A percentile compares a stretch with the other conserved stretches of the same genome.
These are phyloP conservation scores for Conticribra guillardii DNA, from an alignment of 108 stramenopile genomes.

Conservation along the genomic window DNA sequence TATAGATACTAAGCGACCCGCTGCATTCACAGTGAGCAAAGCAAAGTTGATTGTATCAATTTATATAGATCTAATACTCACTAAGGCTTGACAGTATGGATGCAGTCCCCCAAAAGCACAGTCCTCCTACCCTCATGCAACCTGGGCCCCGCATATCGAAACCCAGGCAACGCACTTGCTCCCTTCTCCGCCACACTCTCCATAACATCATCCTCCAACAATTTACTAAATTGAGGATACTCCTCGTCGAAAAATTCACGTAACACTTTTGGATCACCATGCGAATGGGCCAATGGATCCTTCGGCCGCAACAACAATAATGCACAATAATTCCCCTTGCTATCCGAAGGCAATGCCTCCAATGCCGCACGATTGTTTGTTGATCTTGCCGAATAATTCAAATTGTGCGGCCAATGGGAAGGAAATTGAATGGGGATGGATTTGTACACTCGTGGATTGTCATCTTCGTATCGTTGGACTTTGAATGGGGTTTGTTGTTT, in stretches of 20 bases:
- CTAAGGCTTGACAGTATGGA: slow-evolving; percentile 77
- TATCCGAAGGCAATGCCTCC: slow-evolving; percentile 64
- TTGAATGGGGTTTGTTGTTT: slow-evolving; percentile 16
- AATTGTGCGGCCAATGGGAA: slow-evolving; percentile 46
- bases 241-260: slow-evolving; percentile 48
- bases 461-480: slow-evolving; percentile 36
- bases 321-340: slow-evolving; percentile 50
- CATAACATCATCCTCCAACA: slow-evolving; percentile 55
- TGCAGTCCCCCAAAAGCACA: slow-evolving; percentile 61
- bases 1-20: too few relatives aligned
- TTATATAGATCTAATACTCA: too few relatives aligned
- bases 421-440: slow-evolving; percentile 58
- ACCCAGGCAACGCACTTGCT: slow-evolving; percentile 50
- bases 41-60: too few relatives aligned
- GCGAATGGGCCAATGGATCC: slow-evolving; percentile 35
- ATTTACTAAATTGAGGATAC: slow-evolving; percentile 59
- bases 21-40: too few relatives aligned
- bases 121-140: slow-evolving; percentile 49
- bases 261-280: slow-evolving; percentile 35
- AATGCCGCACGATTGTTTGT: slow-evolving; percentile 42
- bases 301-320: slow-evolving; percentile 56
- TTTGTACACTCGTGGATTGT: slow-evolving; percentile 58
- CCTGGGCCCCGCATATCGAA: slow-evolving; percentile 56
- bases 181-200: slow-evolving; percentile 51
- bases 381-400: slow-evolving; percentile 59